Conservation (phyloP, 2,329 filamentous ascomycete genomes). For the Teratosphaeria destructans region DNA sequence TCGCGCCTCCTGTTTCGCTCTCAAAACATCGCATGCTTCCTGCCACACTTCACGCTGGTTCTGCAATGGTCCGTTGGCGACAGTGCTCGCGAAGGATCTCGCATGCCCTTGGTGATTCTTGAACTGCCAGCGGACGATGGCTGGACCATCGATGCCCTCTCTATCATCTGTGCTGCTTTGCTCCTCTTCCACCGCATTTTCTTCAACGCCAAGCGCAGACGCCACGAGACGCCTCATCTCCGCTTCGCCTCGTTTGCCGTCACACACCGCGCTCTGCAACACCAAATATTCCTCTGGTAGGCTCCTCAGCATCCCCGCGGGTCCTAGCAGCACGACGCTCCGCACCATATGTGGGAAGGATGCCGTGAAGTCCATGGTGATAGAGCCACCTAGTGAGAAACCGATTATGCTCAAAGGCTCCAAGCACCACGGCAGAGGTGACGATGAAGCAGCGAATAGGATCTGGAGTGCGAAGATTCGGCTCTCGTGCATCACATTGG, state of each 20-base stretch:
- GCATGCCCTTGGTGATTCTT: slow-evolving; percentile 11
- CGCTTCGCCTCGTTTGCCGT: background rate
- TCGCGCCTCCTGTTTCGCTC: background rate
- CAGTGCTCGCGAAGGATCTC: slow-evolving; percentile 9
- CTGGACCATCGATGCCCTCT: background rate
- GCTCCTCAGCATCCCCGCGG: slow-evolving; percentile 8
- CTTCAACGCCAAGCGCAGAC: background rate
- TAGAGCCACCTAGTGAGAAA: slow-evolving; percentile 12
- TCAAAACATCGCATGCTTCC: slow-evolving; percentile 5
- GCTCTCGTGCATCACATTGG: slow-evolving; percentile 2
- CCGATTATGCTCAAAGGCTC: slow-evolving; percentile 6
- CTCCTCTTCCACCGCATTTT: background rate
- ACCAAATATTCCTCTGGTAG: slow-evolving; percentile 3
- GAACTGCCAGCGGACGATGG: slow-evolving; percentile 12
- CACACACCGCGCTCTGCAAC: background rate
- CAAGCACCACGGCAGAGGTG: slow-evolving; percentile 5
- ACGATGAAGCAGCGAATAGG: slow-evolving; percentile 8
- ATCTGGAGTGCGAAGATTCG: slow-evolving; percentile 3
- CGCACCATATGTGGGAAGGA: slow-evolving; percentile 10
- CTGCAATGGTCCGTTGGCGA: slow-evolving; percentile 8
- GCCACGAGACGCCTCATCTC: background rate
- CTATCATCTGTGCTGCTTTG: background rate
- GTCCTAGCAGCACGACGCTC: slow-evolving; percentile 9
- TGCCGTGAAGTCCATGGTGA: slow-evolving; percentile 13
- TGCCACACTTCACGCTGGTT: slow-evolving; percentile 10